phyloP scores from a whole-genome alignment of 1,284 basidiomycete genomes.

The Malassezia vespertilionis region DNA sequence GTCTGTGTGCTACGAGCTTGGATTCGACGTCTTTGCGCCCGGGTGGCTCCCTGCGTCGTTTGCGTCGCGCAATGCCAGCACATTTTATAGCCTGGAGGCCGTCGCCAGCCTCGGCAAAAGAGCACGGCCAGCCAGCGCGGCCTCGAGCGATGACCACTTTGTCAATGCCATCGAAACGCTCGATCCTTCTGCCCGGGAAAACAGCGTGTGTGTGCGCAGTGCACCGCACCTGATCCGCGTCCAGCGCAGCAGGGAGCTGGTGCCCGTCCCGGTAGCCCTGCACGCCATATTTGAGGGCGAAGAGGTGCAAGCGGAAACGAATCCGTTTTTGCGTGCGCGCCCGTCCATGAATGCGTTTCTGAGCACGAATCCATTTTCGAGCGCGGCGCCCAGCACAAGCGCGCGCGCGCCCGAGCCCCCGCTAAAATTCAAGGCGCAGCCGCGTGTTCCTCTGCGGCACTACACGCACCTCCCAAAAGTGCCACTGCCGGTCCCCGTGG shows the following conservation, averaged over 20 bases:
- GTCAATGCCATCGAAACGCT: neutral
- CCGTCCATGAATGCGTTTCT: constrained; percentile 6
- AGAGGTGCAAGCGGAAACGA: constrained; percentile 6
- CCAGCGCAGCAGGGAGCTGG: constrained; percentile 36
- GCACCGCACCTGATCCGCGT: constrained; percentile 28
- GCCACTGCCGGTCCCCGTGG: constrained; percentile 29
- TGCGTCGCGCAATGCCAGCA: constrained; percentile 35
- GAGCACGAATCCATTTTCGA: constrained; percentile 14
- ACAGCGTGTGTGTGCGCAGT: constrained; percentile 25
- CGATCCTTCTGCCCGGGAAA: no score
- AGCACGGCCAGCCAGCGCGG: neutral
- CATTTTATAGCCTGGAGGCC: constrained; percentile 41
- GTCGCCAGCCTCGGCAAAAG: constrained; percentile 20
- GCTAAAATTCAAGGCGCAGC: neutral
- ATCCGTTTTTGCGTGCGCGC: no score
- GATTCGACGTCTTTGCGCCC: constrained; percentile 40
- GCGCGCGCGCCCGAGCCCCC: no score
- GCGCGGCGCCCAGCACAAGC: neutral
- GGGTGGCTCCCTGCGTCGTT: constrained; percentile 44
- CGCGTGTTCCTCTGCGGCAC: constrained; percentile 33
- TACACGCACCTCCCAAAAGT: constrained; percentile 39
- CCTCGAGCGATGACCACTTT: neutral
- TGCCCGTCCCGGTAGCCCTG: constrained; percentile 42
- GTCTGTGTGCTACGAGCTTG: constrained; percentile 28
- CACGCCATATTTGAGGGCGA: constrained; percentile 25